Conservation (phyloP, 108 stramenopile genomes). For the Licmophora abbreviata region DNA sequence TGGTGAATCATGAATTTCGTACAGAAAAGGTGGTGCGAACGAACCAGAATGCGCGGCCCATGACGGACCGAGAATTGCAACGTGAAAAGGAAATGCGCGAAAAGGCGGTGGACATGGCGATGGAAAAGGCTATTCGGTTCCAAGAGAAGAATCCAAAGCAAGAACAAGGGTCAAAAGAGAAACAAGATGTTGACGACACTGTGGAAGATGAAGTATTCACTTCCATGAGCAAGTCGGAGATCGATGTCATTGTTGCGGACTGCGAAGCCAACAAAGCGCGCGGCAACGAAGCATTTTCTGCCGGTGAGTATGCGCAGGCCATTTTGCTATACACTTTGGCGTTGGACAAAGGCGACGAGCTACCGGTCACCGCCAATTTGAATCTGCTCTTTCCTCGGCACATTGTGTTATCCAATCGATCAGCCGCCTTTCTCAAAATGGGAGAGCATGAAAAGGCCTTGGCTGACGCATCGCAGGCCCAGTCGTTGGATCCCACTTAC, state of each 20-base stretch:
- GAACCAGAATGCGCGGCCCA: slow-evolving; percentile 49
- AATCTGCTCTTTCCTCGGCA: slow-evolving; percentile 63
- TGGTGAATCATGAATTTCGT: slow-evolving; percentile 46
- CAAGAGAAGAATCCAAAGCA: slow-evolving; percentile 28
- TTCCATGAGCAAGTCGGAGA: slow-evolving; percentile 50
- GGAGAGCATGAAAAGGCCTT: slow-evolving; percentile 89
- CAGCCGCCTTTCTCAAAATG: slow-evolving; percentile 83
- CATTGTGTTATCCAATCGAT: slow-evolving; percentile 72
- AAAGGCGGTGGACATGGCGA: slow-evolving; percentile 29
- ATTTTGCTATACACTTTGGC: slow-evolving; percentile 77
- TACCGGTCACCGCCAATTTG: slow-evolving; percentile 10
- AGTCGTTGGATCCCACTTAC: slow-evolving; percentile 55
- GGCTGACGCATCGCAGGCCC: slow-evolving; percentile 57
- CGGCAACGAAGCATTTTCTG: slow-evolving; percentile 81
- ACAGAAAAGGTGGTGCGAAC: slow-evolving; percentile 63
- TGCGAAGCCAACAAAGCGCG: slow-evolving; percentile 73
- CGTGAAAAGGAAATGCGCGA: slow-evolving; percentile 33
- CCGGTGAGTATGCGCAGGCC: slow-evolving; percentile 87
- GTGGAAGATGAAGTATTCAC: slow-evolving; percentile 60
- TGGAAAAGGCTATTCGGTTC: slow-evolving; percentile 30
- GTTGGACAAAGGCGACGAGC: slow-evolving; percentile 73
- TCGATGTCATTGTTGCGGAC: slow-evolving; percentile 55
- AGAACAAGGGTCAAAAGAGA: slow-evolving; percentile 7
- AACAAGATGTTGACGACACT: slow-evolving; percentile 38
- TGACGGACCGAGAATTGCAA: slow-evolving; percentile 61